These are phyloP conservation scores for Albizia julibrissin DNA, from an alignment of 306 rosid genomes.

Conservation along the genomic window DNA sequence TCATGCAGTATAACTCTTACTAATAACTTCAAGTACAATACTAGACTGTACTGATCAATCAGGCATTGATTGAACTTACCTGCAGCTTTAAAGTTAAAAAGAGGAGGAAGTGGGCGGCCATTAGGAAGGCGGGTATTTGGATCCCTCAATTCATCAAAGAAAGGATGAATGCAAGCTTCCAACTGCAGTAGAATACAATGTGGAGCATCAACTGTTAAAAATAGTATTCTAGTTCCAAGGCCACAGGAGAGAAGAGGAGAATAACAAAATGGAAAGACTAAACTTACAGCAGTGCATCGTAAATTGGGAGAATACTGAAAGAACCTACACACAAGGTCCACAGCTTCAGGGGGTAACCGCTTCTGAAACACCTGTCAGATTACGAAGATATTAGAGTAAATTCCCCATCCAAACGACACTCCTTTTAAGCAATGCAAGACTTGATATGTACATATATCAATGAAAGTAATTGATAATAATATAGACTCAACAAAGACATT, in stretches of 20 bases:
- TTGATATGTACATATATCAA: not conserved
- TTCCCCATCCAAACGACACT: constrained; percentile 25
- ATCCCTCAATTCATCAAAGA: constrained; percentile 97
- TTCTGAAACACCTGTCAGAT: constrained; percentile 87
- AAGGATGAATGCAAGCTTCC: constrained; percentile 99
- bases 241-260: constrained; percentile 2
- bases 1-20: not conserved
- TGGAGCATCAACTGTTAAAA: constrained; percentile 7
- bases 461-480: constrained; percentile 3
- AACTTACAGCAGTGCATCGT: constrained; percentile 96
- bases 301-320: constrained; percentile 98
- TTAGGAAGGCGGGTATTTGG: constrained; percentile 93
- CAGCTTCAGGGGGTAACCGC: constrained; percentile 98
- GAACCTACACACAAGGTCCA: constrained; percentile 97
- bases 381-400: constrained; percentile 17
- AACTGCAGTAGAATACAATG: constrained; percentile 51
- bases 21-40: constrained; percentile 12
- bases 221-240: constrained; percentile 6
- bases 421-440: constrained; percentile 5
- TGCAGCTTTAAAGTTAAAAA: constrained; percentile 85
- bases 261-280: constrained; percentile 15
- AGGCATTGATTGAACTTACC: constrained; percentile 51
- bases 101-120: constrained; percentile 99
- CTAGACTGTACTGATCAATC: constrained; percentile 26
- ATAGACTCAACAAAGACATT: constrained; percentile 7